Conservation (phyloP, 1,139 yeast species). For the Protomyces macrosporus region DNA sequence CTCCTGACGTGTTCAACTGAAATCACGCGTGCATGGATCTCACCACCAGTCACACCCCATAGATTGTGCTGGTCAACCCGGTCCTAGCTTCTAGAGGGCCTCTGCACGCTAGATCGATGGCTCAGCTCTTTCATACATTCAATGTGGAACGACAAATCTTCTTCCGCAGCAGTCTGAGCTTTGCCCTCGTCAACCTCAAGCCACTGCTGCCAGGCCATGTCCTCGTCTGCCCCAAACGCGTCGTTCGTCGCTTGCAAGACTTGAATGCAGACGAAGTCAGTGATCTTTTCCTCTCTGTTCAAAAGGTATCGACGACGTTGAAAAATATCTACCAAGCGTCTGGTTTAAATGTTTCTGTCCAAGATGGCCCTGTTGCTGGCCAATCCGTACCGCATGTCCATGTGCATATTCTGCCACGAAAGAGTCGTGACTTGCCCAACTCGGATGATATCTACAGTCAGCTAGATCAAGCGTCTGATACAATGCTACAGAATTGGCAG, state of each 20-base stretch:
- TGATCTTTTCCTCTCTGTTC: slow-evolving; percentile 17
- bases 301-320: slow-evolving; percentile 1
- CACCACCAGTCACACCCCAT: no score
- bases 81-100: no score
- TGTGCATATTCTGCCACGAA: slow-evolving; percentile 80
- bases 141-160: slow-evolving; percentile 23
- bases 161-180: slow-evolving; percentile 41
- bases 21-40: not conserved
- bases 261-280: slow-evolving; percentile 59
- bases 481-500: slow-evolving; percentile 36
- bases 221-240: slow-evolving; percentile 71
- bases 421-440: slow-evolving; percentile 48
- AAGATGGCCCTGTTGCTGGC: slow-evolving; percentile 88
- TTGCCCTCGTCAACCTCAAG: slow-evolving; percentile 77
- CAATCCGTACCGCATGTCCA: slow-evolving; percentile 90
- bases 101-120: not conserved
- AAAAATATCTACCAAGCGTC: not conserved
- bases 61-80: no score
- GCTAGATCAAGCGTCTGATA: slow-evolving; percentile 48
- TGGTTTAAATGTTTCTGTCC: slow-evolving; percentile 15
- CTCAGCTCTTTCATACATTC: slow-evolving; percentile 2
- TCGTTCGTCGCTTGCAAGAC: slow-evolving; percentile 59
- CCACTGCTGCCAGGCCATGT: slow-evolving; percentile 89
- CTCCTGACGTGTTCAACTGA: not conserved
- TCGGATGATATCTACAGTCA: slow-evolving; percentile 59